A percentile compares a stretch with the other conserved stretches of the same genome.
Conservation (phyloP, 2,329 filamentous ascomycete genomes). For the Lasiodiplodia sp. region DNA sequence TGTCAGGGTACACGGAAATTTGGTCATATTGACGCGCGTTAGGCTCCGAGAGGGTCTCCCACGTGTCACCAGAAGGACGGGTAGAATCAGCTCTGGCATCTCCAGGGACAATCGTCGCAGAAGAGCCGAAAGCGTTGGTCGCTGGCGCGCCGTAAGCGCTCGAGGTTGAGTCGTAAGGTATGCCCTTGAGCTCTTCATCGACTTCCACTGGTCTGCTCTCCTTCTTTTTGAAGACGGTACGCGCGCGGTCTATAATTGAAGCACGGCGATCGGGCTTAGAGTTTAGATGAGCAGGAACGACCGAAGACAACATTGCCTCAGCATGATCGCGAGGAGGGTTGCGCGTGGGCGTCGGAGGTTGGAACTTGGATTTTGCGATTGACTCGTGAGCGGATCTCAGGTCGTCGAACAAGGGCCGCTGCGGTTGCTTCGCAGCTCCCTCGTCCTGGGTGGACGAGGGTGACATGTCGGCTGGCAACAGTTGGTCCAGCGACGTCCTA, state of each 20-base stretch:
- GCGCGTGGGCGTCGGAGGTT: background rate
- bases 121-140: background rate
- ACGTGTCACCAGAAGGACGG: conserved; percentile 15
- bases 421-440: background rate
- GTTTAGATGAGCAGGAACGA: background rate
- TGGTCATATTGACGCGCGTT: background rate
- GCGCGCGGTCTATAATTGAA: conserved; percentile 21
- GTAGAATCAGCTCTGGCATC: background rate
- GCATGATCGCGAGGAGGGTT: background rate
- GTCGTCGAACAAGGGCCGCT: conserved; percentile 27
- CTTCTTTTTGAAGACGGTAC: conserved; percentile 3
- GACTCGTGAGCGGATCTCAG: conserved; percentile 19
- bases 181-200: background rate
- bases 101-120: background rate
- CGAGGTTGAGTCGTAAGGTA: background rate
- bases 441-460: conserved; percentile 30
- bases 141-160: too few relatives aligned
- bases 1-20: conserved; percentile 3
- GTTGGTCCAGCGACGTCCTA: conserved; percentile 37
- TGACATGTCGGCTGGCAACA: conserved; percentile 34
- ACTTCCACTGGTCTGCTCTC: background rate
- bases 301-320: background rate
- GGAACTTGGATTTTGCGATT: conserved; percentile 17
- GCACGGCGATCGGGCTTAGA: background rate
- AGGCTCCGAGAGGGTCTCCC: conserved; percentile 2